A percentile compares a stretch with the other conserved stretches of the same genome.
phyloP scores from a whole-genome alignment of 1,139 yeast species.

The Hanseniaspora gamundiae region DNA sequence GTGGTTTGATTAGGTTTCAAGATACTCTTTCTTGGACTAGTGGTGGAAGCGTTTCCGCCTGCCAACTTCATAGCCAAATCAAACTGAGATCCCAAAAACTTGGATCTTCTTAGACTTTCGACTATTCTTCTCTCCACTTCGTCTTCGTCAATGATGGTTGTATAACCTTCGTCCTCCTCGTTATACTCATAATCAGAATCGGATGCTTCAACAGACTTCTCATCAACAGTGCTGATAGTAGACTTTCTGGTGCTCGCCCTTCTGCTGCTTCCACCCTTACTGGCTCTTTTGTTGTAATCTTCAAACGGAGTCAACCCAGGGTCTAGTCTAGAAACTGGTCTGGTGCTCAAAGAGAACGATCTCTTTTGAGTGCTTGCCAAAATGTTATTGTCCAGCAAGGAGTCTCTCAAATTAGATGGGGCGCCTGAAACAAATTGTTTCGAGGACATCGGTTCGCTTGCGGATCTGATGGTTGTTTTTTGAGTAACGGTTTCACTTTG shows the following conservation, averaged over 20 bases:
- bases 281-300: not conserved
- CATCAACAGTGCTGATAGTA: conserved; percentile 12
- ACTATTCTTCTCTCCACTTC: conserved; percentile 20
- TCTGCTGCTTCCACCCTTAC: not conserved
- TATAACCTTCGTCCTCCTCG: not conserved
- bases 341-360: conserved; percentile 30
- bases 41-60: not conserved
- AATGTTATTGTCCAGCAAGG: conserved; percentile 21
- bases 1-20: not conserved
- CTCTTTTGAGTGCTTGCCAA: conserved; percentile 20
- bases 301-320: conserved; percentile 30
- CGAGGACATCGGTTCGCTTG: conserved; percentile 25
- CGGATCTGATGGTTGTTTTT: conserved; percentile 23
- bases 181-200: conserved; percentile 2
- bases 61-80: conserved; percentile 17
- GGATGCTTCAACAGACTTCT: conserved; percentile 9
- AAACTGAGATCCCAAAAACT: conserved; percentile 30
- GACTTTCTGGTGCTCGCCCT: conserved; percentile 12
- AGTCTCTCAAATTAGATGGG: conserved; percentile 3
- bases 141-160: conserved; percentile 6
- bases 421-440: conserved; percentile 13
- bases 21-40: not conserved
- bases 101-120: conserved; percentile 31
- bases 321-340: conserved; percentile 64
- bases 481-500: not conserved